phyloP scores from a whole-genome alignment of 768 basidiomycete genomes.

The Gelatoporia subvermispora region DNA sequence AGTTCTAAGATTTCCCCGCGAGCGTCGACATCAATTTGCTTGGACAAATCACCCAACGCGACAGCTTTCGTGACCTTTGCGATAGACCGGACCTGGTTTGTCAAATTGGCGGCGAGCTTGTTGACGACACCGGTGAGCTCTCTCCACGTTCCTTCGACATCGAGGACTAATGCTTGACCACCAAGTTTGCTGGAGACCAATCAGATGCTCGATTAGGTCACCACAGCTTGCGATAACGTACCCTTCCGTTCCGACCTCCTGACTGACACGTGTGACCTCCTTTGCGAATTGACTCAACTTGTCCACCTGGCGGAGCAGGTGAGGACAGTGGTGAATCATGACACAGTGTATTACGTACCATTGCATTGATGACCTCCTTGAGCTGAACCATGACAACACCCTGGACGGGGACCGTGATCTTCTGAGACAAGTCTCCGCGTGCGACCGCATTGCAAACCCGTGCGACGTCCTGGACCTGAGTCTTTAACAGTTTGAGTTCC shows the following conservation, averaged over 20 bases:
- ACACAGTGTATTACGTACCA: slow-evolving; percentile 24
- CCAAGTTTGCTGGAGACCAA: slow-evolving; percentile 57
- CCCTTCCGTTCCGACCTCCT: slow-evolving; percentile 78
- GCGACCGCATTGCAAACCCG: slow-evolving; percentile 40
- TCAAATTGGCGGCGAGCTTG: slow-evolving; percentile 75
- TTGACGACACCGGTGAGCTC: slow-evolving; percentile 82
- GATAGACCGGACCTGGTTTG: slow-evolving; percentile 52
- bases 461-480: slow-evolving; percentile 61
- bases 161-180: slow-evolving; percentile 80
- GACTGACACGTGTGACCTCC: slow-evolving; percentile 82
- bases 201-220: slow-evolving; percentile 12
- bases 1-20: slow-evolving; percentile 86
- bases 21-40: slow-evolving; percentile 89
- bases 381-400: slow-evolving; percentile 35
- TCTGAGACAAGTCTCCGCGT: slow-evolving; percentile 45
- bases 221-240: slow-evolving; percentile 22
- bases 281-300: slow-evolving; percentile 83
- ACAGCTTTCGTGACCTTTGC: slow-evolving; percentile 69
- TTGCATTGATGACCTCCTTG: slow-evolving; percentile 30
- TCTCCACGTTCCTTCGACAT: slow-evolving; percentile 89
- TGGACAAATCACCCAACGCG: slow-evolving; percentile 82
- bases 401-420: slow-evolving; percentile 50
- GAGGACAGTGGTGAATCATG: slow-evolving; percentile 2
- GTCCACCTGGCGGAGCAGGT: slow-evolving; percentile 39
- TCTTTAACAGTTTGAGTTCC: slow-evolving; percentile 74